phyloP scores from a whole-genome alignment of 2,329 filamentous ascomycete genomes.

The Fonsecaea pedrosoi region DNA sequence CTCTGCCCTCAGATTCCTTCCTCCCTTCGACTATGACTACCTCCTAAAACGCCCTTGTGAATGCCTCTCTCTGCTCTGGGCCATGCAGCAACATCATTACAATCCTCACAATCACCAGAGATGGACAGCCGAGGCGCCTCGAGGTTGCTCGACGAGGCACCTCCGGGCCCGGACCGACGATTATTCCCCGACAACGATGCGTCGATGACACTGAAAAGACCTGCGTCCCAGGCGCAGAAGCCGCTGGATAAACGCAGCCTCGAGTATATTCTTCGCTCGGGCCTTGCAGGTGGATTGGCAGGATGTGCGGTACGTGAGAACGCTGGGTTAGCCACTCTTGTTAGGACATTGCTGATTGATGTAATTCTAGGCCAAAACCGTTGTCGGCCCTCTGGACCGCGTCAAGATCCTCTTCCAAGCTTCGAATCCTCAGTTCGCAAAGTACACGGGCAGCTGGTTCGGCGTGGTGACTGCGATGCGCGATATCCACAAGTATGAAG shows the following conservation, averaged over 20 bases:
- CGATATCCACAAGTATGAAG: constrained; percentile 80
- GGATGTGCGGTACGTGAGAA: constrained; percentile 81
- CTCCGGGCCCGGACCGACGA: constrained; percentile 43
- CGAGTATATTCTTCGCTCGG: constrained; percentile 83
- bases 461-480: constrained; percentile 82
- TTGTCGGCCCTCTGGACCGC: constrained; percentile 92
- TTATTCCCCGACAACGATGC: constrained; percentile 62
- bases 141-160: constrained; percentile 43
- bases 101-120: constrained; percentile 52
- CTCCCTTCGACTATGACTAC: background rate
- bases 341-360: constrained; percentile 25
- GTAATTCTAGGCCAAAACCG: constrained; percentile 78
- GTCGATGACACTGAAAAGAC: constrained; percentile 53
- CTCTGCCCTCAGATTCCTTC: background rate
- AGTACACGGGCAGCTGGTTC: constrained; percentile 88
- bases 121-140: constrained; percentile 54
- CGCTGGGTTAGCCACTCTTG: constrained; percentile 3
- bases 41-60: constrained; percentile 42
- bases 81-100: constrained; percentile 54
- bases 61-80: constrained; percentile 64
- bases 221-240: constrained; percentile 44
- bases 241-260: constrained; percentile 73
- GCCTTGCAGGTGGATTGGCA: constrained; percentile 85
- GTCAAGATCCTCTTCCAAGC: constrained; percentile 99
- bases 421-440: constrained; percentile 89